These are phyloP conservation scores for Metarhizium guizhouense DNA, from an alignment of 2,329 filamentous ascomycete species.

Conservation along the genomic window DNA sequence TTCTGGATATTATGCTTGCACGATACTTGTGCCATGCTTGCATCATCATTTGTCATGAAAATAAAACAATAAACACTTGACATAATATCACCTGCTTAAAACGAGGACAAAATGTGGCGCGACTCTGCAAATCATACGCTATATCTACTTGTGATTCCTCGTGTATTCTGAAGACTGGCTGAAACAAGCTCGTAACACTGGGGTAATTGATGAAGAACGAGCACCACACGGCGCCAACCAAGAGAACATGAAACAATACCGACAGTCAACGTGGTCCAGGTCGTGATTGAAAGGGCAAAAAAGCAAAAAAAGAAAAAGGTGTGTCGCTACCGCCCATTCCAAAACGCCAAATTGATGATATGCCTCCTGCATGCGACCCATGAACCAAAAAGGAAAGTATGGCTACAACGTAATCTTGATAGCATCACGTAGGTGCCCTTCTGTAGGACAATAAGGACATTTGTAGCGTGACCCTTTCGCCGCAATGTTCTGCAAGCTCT, in stretches of 20 bases:
- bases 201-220: not conserved
- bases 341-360: not conserved
- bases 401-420: constrained; percentile 56
- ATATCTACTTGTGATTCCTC: not conserved
- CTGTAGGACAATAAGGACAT: constrained; percentile 89
- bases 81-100: not conserved
- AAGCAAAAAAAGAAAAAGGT: not conserved
- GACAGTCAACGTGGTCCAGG: not conserved
- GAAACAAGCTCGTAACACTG: not conserved
- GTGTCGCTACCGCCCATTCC: not conserved
- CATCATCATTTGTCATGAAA: no score
- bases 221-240: not conserved
- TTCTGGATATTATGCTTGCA: no score
- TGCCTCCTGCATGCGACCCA: not conserved
- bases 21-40: no score
- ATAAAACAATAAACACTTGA: not conserved
- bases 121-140: not conserved
- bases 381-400: not conserved
- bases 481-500: constrained; percentile 69
- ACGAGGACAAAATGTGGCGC: not conserved
- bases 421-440: constrained; percentile 71
- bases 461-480: constrained; percentile 79
- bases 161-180: not conserved
- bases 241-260: not conserved
- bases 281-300: not conserved